Evolutionary conservation across 2,329 filamentous ascomycete species (phyloP).

Genomic region (Cytospora schulzeri): DNA sequence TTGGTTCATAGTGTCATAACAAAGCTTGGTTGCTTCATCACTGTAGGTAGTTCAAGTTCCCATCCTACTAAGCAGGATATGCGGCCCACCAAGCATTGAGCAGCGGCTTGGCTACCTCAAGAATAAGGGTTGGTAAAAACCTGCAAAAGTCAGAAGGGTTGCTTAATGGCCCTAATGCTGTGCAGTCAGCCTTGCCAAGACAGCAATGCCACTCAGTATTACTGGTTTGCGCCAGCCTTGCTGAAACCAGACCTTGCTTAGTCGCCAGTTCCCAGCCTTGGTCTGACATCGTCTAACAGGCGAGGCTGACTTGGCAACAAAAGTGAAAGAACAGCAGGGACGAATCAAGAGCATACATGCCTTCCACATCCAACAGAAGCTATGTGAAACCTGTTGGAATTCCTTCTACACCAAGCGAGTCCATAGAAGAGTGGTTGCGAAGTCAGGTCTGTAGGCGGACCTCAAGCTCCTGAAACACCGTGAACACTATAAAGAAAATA

Average conservation of each 20-base stretch:
- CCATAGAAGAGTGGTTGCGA: too few relatives aligned
- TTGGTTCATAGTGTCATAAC: background rate
- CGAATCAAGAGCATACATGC: background rate
- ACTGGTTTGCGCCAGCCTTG: constrained; percentile 5
- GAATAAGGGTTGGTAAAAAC: too few relatives aligned
- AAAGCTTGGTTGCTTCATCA: too few relatives aligned
- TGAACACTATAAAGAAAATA: too few relatives aligned
- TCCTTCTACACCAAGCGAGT: background rate
- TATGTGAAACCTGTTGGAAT: background rate
- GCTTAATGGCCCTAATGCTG: background rate
- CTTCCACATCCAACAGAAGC: background rate
- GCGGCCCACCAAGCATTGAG: too few relatives aligned
- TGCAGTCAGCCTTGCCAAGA: background rate
- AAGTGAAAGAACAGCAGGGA: background rate
- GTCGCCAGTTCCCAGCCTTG: background rate
- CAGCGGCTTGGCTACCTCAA: too few relatives aligned
- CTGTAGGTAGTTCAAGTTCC: too few relatives aligned
- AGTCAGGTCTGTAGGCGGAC: too few relatives aligned
- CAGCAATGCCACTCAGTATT: too few relatives aligned
- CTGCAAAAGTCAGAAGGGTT: too few relatives aligned
- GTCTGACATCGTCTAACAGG: background rate
- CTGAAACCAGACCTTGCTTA: background rate
- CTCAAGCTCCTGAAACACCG: background rate
- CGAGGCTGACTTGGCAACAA: constrained; percentile 6
- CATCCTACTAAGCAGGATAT: background rate